Conservation (phyloP, 768 basidiomycete genomes). For the Lyophyllum semitale region DNA sequence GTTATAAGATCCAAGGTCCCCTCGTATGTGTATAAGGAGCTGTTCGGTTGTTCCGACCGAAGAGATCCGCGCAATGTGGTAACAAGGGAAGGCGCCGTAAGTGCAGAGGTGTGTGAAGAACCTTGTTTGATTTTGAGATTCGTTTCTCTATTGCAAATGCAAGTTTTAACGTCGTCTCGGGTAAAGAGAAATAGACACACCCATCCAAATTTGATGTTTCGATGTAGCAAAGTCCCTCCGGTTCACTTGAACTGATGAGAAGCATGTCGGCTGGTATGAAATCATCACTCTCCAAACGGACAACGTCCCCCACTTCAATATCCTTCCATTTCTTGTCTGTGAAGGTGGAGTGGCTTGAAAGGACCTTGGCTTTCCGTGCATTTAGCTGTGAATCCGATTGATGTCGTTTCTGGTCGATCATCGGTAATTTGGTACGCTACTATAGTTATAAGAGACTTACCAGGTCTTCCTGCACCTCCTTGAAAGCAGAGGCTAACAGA, state of each 20-base stretch:
- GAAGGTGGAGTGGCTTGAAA: constrained; percentile 66
- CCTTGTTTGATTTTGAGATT: constrained; percentile 99
- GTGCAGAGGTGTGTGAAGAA: constrained; percentile 72
- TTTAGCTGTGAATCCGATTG: constrained; percentile 94
- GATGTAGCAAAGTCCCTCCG: constrained; percentile 96
- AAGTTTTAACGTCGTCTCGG: not conserved
- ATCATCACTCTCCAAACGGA: constrained; percentile 88
- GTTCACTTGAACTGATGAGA: constrained; percentile 87
- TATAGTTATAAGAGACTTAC: constrained; percentile 45
- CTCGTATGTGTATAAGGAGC: constrained; percentile 96
- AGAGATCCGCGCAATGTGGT: constrained; percentile 77
- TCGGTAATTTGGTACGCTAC: constrained; percentile 5
- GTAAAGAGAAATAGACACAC: constrained; percentile 40
- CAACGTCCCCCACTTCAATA: constrained; percentile 87
- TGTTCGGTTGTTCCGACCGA: constrained; percentile 96
- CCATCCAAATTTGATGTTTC: constrained; percentile 98
- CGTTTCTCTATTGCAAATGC: constrained; percentile 69
- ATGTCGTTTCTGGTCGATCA: constrained; percentile 79
- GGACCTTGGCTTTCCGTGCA: constrained; percentile 75
- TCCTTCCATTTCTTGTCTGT: constrained; percentile 83
- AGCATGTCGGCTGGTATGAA: constrained; percentile 96
- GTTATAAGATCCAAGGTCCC: constrained; percentile 70
- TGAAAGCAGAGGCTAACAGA: constrained; percentile 90
- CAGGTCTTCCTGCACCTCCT: constrained; percentile 93
- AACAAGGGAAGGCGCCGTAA: constrained; percentile 80